Percentiles rank a stretch among this genome's conserved stretches.
Conservation (phyloP, 371 early-diverging fungal genomes). For the Dichotomocladium elegans region DNA sequence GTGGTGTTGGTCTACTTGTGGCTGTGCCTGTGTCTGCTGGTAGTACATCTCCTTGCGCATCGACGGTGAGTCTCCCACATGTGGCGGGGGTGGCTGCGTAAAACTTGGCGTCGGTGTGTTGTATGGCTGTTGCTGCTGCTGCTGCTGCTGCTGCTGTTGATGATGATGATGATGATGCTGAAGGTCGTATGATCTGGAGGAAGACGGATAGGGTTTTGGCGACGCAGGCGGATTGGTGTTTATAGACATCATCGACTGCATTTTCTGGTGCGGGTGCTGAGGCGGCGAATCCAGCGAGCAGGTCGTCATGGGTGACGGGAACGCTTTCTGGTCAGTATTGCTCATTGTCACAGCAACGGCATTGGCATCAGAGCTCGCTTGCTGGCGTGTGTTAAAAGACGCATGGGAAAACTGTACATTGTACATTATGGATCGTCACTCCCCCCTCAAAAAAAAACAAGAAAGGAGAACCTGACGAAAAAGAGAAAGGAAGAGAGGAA, state of each 20-base stretch:
- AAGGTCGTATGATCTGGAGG: background rate
- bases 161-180: conserved; percentile 5
- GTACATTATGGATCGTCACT: background rate
- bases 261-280: conserved; percentile 3
- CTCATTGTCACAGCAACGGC: conserved; percentile 4
- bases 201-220: conserved; percentile 14
- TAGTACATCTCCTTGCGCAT: conserved; percentile 9
- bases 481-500: background rate
- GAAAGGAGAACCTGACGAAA: background rate
- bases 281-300: conserved; percentile 40
- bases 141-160: background rate
- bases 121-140: conserved; percentile 5
- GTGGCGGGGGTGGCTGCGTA: conserved; percentile 1
- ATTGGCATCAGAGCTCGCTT: background rate
- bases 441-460: background rate
- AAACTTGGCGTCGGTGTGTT: conserved; percentile 9
- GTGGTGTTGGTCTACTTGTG: no score
- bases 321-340: conserved; percentile 16
- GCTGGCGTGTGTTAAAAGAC: conserved; percentile 7
- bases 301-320: conserved; percentile 34
- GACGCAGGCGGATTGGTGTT: conserved; percentile 10
- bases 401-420: conserved; percentile 23
- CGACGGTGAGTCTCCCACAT: background rate
- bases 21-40: no score
- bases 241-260: background rate